Evolutionary conservation across 2,329 filamentous ascomycete genomes (phyloP).

Genomic region (Aspergillus spinulosporus): DNA sequence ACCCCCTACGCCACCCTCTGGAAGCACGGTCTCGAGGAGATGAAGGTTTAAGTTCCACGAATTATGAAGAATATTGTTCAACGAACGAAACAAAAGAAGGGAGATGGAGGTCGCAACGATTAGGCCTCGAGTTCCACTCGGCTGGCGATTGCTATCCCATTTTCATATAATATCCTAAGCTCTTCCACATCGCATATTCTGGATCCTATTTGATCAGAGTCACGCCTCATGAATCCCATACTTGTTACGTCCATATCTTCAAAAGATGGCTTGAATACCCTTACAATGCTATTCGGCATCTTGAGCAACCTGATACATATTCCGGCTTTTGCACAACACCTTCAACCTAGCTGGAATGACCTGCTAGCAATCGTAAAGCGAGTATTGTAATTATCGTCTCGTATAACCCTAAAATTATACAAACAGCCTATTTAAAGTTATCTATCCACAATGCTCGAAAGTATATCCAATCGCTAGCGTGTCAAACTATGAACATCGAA

Average conservation of each 20-base stretch:
- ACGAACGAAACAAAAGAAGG: slow-evolving; percentile 27
- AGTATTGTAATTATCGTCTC: too few species aligned
- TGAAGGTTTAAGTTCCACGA: slow-evolving; percentile 73
- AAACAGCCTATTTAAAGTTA: too few species aligned
- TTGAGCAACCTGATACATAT: too few species aligned
- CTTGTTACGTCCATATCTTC: slow-evolving; percentile 22
- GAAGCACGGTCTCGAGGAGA: slow-evolving; percentile 88
- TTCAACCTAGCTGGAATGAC: too few species aligned
- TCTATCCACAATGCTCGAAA: too few species aligned
- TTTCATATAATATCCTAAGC: slow-evolving; percentile 21
- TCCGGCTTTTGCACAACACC: too few species aligned
- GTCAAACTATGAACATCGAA: too few species aligned
- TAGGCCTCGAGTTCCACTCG: background rate
- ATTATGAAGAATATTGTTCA: slow-evolving; percentile 20
- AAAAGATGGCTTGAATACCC: too few species aligned
- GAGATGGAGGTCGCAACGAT: slow-evolving; percentile 17
- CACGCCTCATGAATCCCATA: slow-evolving; percentile 41
- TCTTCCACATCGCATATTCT: slow-evolving; percentile 27
- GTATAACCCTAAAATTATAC: too few species aligned
- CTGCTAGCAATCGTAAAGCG: too few species aligned
- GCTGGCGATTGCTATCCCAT: slow-evolving; percentile 17
- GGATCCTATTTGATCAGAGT: slow-evolving; percentile 36
- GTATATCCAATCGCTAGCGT: too few species aligned
- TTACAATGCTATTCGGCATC: too few species aligned
- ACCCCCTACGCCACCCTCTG: slow-evolving; percentile 89